A percentile compares a stretch with the other conserved stretches of the same genome.
Evolutionary conservation across 1,284 basidiomycete species (phyloP).

Genomic region (Trametes sp.): DNA sequence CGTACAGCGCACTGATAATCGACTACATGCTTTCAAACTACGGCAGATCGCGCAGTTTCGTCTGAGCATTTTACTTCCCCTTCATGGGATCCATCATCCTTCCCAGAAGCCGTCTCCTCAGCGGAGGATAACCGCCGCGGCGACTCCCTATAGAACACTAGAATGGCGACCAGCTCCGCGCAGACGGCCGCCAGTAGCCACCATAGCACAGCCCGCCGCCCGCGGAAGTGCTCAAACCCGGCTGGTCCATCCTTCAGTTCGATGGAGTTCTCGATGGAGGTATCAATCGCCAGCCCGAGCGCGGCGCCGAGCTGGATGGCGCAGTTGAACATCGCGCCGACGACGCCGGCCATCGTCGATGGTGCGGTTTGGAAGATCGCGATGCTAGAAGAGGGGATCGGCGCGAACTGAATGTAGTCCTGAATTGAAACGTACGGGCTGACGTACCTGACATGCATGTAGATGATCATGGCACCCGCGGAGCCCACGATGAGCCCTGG

Average conservation of each 20-base stretch:
- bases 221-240: conserved; percentile 10
- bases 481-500: conserved; percentile 57
- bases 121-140: no score
- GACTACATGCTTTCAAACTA: no score
- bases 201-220: conserved; percentile 20
- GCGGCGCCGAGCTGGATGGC: conserved; percentile 62
- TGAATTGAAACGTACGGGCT: conserved; percentile 9
- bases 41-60: no score
- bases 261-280: conserved; percentile 38
- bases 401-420: background rate
- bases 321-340: conserved; percentile 63
- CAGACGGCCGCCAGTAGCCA: conserved; percentile 20
- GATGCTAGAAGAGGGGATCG: conserved; percentile 44
- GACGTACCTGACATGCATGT: conserved; percentile 47
- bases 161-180: conserved; percentile 14
- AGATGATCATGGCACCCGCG: conserved; percentile 45
- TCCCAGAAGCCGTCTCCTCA: no score
- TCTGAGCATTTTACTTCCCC: no score
- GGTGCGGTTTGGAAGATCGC: conserved; percentile 59
- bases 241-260: conserved; percentile 16
- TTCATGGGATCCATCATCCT: no score
- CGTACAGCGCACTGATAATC: no score
- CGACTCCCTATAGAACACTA: conserved; percentile 25
- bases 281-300: conserved; percentile 40
- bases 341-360: conserved; percentile 56